phyloP scores from a whole-genome alignment of 2,329 filamentous ascomycete genomes.

The Fusarium oxysporum region DNA sequence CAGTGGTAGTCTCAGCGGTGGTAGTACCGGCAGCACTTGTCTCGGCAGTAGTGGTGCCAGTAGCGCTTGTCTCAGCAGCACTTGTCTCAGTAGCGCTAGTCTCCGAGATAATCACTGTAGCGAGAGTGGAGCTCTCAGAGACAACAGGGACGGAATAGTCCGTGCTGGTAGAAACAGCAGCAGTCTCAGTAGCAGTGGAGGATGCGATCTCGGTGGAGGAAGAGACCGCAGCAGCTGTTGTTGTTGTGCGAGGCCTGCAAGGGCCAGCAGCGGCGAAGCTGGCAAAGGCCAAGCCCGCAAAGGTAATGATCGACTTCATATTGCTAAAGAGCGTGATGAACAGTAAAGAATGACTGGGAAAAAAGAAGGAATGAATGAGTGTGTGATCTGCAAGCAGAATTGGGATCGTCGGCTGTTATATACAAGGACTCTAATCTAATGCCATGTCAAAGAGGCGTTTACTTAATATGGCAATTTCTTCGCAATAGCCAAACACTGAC shows the following conservation, averaged over 20 bases:
- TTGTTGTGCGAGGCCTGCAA: background rate
- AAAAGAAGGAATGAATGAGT: background rate
- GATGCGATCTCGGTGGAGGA: background rate
- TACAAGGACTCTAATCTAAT: background rate
- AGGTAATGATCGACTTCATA: conserved; percentile 2
- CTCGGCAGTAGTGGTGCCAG: background rate
- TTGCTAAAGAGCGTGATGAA: background rate
- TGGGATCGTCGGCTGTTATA: background rate
- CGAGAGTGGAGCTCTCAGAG: background rate
- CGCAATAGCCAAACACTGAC: background rate
- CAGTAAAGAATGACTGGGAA: conserved; percentile 1
- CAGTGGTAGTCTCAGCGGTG: background rate
- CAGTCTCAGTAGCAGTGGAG: background rate
- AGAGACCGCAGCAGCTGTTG: background rate
- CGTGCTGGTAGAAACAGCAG: background rate
- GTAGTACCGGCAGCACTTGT: background rate
- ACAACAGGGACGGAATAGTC: background rate
- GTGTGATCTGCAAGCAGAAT: background rate
- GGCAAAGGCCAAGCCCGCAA: conserved; percentile 4
- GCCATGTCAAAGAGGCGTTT: background rate
- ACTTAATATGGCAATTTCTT: background rate
- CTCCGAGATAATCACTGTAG: background rate
- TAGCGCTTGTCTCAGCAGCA: background rate
- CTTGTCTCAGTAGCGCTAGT: background rate
- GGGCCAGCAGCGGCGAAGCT: background rate